Base-by-base conservation (phyloP, 176 grass and related monocot species). In the Aegilops sharonensis region DNA sequence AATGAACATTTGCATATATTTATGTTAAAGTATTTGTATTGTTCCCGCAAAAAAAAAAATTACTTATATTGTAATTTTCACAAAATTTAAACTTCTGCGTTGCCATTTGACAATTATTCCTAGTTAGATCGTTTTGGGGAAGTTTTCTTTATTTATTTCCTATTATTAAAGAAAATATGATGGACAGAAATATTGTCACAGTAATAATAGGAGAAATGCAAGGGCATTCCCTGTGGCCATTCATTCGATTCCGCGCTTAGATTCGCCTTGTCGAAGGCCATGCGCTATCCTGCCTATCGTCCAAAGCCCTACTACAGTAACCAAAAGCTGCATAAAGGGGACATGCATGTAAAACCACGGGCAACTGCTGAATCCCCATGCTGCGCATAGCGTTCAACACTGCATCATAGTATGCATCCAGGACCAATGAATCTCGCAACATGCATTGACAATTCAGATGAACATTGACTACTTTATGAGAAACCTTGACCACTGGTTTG, bases 211-310 rank as follows among this genome's bases (percentile, higher is more conserved):
- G 21, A 66, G 66, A 48, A 72, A 72, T 37, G 45, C n/a, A 85
- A 68, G 74, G 21, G 74, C 14, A 61, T 42, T 79, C 18, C 34
- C 75, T 32, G 64, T 86, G 75, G 9, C 70, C 82, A 75, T 84
- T 78, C 84, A 86, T 76, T 84, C 61, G 42, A 68, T 70, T 86
- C 63, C 84, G 59, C 64, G 65, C 45, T 40, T 86, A 86, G 84
- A 86, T 86, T 86, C 84, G 74, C 75, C 84, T 60, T 86, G 84
- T 84, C 82, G 76, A 86, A 79, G 4, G 65, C 47, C 84, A 71
- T 24, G 72, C 24, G 25, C 43, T 50, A 25, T 30, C 45, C 37
- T 85, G 67, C 84, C 75, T 61, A 62, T 60, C 65, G 64, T 86
- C 64, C 75, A 86, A 70, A 60, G 66, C 68, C 68, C 27, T 68